Conservation (phyloP, 2,329 filamentous ascomycete species). For the Arthroderma uncinatum region DNA sequence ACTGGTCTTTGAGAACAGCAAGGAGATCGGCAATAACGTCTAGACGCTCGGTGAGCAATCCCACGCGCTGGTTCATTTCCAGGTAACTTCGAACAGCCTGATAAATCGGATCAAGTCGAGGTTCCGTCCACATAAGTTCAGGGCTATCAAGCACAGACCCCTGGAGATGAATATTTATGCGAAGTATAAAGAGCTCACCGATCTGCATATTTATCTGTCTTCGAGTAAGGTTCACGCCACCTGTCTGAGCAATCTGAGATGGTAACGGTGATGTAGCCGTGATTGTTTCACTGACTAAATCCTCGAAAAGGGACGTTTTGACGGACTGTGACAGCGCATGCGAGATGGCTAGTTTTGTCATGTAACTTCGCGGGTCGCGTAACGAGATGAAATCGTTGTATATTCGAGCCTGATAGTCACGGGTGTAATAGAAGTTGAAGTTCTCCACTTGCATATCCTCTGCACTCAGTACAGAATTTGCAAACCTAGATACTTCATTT, state of each 20-base stretch:
- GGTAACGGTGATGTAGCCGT: conserved; percentile 88
- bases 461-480: conserved; percentile 73
- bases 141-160: conserved; percentile 93
- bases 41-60: conserved; percentile 75
- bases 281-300: conserved; percentile 86
- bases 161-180: conserved; percentile 96
- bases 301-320: conserved; percentile 95
- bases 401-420: conserved; percentile 93
- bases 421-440: conserved; percentile 99
- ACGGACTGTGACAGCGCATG: conserved; percentile 93
- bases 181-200: conserved; percentile 90
- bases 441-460: conserved; percentile 92
- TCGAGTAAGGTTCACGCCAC: conserved; percentile 78
- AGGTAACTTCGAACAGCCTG: conserved; percentile 89
- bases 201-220: conserved; percentile 99
- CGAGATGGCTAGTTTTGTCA: conserved; percentile 94
- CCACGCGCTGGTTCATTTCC: conserved; percentile 94
- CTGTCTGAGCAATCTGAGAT: conserved; percentile 80
- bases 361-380: conserved; percentile 88
- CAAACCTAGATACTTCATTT: conserved; percentile 89
- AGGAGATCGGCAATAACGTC: conserved; percentile 89
- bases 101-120: conserved; percentile 91
- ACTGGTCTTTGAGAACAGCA: conserved; percentile 86
- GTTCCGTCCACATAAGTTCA: conserved; percentile 97
- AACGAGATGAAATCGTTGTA: conserved; percentile 99